Conservation (phyloP, 148 eudicot genomes). For the Nepenthes mirabilis region DNA sequence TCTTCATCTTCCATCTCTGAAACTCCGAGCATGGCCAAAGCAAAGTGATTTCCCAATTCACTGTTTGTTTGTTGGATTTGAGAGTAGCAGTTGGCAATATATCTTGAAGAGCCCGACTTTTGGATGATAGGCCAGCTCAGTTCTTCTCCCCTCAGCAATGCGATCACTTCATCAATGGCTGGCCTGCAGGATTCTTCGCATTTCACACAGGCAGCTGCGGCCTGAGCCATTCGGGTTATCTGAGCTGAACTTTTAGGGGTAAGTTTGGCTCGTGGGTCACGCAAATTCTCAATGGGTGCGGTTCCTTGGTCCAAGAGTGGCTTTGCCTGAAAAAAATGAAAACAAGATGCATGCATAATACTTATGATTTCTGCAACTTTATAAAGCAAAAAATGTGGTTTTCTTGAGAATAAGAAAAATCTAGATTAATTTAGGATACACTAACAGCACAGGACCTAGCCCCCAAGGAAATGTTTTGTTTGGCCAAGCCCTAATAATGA, state of each 20-base stretch:
- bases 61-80: constrained; percentile 37
- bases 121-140: constrained; percentile 17
- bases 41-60: constrained; percentile 65
- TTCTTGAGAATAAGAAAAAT: not conserved
- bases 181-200: constrained; percentile 68
- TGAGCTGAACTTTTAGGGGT: constrained; percentile 38
- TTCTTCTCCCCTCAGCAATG: constrained; percentile 50
- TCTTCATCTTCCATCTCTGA: constrained; percentile 66
- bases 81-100: constrained; percentile 18
- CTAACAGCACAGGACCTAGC: too few relatives aligned
- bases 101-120: constrained; percentile 26
- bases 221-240: constrained; percentile 54
- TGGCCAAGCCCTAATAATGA: too few relatives aligned
- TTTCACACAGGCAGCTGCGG: constrained; percentile 67
- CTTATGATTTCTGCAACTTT: not conserved
- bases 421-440: too few relatives aligned
- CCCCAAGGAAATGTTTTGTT: too few relatives aligned
- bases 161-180: constrained; percentile 42
- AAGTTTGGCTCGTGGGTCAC: constrained; percentile 53
- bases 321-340: constrained; percentile 53
- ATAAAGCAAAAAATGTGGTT: not conserved
- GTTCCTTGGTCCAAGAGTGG: constrained; percentile 68
- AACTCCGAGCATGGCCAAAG: constrained; percentile 89
- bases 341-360: not conserved
- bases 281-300: constrained; percentile 24